Conservation (phyloP, 495 filamentous ascomycete species). For the Saxophila tyrrhenica region DNA sequence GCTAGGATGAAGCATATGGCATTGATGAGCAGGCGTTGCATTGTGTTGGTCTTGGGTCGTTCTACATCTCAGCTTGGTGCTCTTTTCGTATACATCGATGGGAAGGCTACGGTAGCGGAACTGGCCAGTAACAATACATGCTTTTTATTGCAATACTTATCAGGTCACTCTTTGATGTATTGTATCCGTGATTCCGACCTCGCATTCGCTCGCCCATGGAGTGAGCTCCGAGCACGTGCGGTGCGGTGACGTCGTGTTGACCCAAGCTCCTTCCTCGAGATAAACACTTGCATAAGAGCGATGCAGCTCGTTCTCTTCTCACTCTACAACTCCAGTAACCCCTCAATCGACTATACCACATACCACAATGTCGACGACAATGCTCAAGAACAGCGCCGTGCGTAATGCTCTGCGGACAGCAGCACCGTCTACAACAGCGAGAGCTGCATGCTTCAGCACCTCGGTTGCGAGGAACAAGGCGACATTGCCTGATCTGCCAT, state of each 20-base stretch:
- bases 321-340: not conserved
- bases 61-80: too few relatives aligned
- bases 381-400: constrained; percentile 41
- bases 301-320: not conserved
- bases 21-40: not conserved
- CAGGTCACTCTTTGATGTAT: too few relatives aligned
- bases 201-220: too few relatives aligned
- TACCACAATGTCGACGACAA: constrained; percentile 40
- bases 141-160: too few relatives aligned
- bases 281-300: not conserved
- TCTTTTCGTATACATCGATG: too few relatives aligned
- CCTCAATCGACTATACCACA: not conserved
- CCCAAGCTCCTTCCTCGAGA: not conserved
- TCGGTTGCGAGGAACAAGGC: constrained; percentile 78
- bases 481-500: constrained; percentile 86
- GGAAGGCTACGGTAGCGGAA: too few relatives aligned
- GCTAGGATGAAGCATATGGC: constrained; percentile 7
- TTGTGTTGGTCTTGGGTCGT: too few relatives aligned
- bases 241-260: too few relatives aligned
- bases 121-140: too few relatives aligned
- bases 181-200: too few relatives aligned
- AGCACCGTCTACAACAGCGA: constrained; percentile 37
- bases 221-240: too few relatives aligned
- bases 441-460: constrained; percentile 53
- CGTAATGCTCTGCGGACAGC: constrained; percentile 42